Conservation (phyloP, 768 basidiomycete species). For the Lactarius psammicola region DNA sequence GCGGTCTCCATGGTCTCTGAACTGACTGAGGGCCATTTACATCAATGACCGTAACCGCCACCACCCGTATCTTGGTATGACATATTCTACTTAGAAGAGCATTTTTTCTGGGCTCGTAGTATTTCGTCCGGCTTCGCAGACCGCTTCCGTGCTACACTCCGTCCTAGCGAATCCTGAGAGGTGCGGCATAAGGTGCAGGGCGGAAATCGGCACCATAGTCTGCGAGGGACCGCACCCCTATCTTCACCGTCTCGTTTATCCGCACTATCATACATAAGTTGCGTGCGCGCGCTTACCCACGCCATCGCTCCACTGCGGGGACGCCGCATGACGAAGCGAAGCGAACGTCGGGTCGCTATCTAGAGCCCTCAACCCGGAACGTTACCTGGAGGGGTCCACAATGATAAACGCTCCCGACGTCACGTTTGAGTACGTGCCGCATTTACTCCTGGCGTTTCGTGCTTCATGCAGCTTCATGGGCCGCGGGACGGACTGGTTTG, state of each 20-base stretch:
- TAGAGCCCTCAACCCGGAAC: constrained; percentile 14
- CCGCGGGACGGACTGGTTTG: constrained; percentile 39
- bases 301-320: neutral
- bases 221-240: constrained; percentile 25
- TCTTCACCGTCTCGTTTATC: neutral
- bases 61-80: constrained; percentile 13
- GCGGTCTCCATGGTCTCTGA: constrained; percentile 11
- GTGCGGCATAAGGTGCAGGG: constrained; percentile 25
- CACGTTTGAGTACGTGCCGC: constrained; percentile 11
- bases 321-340: constrained; percentile 28
- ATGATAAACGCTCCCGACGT: constrained; percentile 7
- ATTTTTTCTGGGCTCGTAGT: neutral
- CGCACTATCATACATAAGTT: neutral
- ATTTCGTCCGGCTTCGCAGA: constrained; percentile 13
- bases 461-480: constrained; percentile 30
- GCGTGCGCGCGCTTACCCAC: neutral
- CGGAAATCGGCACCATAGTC: constrained; percentile 22
- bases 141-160: constrained; percentile 31
- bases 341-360: constrained; percentile 7
- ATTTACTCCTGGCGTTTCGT: constrained; percentile 33
- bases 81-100: too few relatives aligned
- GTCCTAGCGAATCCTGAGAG: constrained; percentile 34
- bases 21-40: constrained; percentile 2
- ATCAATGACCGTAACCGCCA: constrained; percentile 1
- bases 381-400: neutral